These are phyloP conservation scores for Smallanthus sonchifolius DNA, from an alignment of 129 eudicot genomes.

Conservation along the genomic window DNA sequence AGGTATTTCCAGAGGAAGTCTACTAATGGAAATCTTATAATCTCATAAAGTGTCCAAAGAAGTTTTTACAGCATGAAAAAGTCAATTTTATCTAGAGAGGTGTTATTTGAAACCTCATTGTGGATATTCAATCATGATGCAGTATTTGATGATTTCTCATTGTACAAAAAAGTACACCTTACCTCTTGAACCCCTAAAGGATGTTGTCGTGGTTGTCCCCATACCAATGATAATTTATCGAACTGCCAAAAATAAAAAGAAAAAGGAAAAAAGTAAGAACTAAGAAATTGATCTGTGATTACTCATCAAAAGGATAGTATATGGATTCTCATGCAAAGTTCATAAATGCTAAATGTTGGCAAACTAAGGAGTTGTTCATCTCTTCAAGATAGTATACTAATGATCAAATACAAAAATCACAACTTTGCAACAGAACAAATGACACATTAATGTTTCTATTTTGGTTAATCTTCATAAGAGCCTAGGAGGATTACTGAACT, in stretches of 20 bases:
- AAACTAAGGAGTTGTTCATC: background rate
- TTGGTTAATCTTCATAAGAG: background rate
- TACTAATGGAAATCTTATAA: background rate
- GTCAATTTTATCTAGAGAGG: background rate
- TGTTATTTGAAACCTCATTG: conserved; percentile 2
- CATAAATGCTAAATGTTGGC: background rate
- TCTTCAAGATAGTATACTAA: background rate
- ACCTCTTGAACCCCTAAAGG: conserved; percentile 86
- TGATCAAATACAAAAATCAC: background rate
- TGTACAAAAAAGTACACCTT: conserved; percentile 11
- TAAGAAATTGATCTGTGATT: background rate
- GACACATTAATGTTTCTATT: background rate
- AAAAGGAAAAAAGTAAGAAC: background rate
- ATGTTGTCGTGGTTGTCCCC: conserved; percentile 97
- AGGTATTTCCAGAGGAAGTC: background rate
- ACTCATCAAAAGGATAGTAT: conserved; percentile 3
- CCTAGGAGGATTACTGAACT: background rate
- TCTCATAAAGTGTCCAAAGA: background rate
- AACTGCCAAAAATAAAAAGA: conserved; percentile 44
- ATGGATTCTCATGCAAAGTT: background rate
- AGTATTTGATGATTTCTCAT: background rate
- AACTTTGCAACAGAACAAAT: background rate
- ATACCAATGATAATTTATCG: conserved; percentile 68
- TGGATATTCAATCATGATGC: background rate
- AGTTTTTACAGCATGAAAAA: background rate